These are phyloP conservation scores for Cochlearia excelsa DNA, from an alignment of 345 rosid species.

Conservation along the genomic window DNA sequence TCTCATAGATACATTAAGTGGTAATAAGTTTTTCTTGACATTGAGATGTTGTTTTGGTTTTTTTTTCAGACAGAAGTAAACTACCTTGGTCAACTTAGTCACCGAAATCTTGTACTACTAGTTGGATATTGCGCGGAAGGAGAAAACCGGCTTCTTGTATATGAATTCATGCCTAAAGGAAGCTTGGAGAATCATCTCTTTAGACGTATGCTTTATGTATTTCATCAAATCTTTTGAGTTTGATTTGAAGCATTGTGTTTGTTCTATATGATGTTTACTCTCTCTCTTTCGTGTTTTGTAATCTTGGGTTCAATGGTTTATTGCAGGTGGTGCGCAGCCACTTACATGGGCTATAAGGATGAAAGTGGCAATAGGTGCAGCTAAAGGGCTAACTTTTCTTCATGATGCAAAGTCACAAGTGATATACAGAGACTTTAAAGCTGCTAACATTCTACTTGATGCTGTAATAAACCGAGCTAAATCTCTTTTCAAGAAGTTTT, in stretches of 20 bases:
- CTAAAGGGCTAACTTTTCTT: constrained; percentile 86
- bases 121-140: constrained; percentile 84
- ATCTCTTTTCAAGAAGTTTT: constrained; percentile 16
- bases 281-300: neutral
- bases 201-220: constrained; percentile 30
- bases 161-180: constrained; percentile 96
- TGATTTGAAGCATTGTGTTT: constrained; percentile 9
- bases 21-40: constrained; percentile 7
- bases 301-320: constrained; percentile 3
- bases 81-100: constrained; percentile 92
- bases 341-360: constrained; percentile 91
- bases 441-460: constrained; percentile 89
- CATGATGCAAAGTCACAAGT: constrained; percentile 95
- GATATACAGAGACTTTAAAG: constrained; percentile 93
- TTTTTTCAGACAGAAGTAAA: constrained; percentile 84
- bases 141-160: constrained; percentile 77
- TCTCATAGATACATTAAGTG: no score
- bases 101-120: constrained; percentile 80
- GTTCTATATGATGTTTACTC: neutral
- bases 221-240: neutral
- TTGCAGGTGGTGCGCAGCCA: constrained; percentile 84
- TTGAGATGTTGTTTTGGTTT: constrained; percentile 9
- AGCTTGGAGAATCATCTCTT: constrained; percentile 87
- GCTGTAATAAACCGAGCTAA: constrained; percentile 46
- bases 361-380: constrained; percentile 95